These are phyloP conservation scores for Carallia brachiata DNA, from an alignment of 345 rosid species.

Conservation along the genomic window DNA sequence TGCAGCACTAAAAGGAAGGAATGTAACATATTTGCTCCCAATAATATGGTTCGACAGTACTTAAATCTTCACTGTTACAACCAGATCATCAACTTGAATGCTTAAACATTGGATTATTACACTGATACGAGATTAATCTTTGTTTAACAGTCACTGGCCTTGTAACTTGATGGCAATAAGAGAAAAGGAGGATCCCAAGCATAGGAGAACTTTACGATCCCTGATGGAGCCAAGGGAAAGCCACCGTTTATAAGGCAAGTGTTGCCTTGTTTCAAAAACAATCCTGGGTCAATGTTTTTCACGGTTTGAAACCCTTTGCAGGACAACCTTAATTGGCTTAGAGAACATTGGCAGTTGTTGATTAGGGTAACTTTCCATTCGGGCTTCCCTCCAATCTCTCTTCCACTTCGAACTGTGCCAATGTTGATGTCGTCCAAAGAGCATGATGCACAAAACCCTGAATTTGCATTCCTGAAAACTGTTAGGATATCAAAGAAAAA, in stretches of 20 bases:
- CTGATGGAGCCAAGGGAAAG: background rate
- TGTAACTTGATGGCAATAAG: background rate
- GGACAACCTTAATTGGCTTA: conserved; percentile 6
- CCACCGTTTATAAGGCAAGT: conserved; percentile 21
- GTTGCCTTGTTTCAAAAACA: conserved; percentile 11
- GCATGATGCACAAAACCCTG: background rate
- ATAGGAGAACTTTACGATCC: conserved; percentile 19
- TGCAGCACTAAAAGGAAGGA: no score
- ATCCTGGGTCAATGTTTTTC: background rate
- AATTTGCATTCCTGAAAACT: no score
- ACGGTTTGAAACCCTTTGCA: conserved; percentile 22
- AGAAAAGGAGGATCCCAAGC: conserved; percentile 33
- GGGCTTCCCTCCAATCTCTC: conserved; percentile 10
- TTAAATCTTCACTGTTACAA: no score
- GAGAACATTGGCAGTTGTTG: conserved; percentile 20
- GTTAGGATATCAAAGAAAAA: no score
- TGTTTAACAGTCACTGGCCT: background rate
- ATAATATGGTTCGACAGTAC: no score
- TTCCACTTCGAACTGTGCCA: conserved; percentile 8
- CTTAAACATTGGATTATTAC: no score
- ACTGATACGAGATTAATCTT: no score
- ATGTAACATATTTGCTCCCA: no score
- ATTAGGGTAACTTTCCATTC: conserved; percentile 27
- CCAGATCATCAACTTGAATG: no score
- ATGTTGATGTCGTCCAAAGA: no score